Evolutionary conservation across 2,329 filamentous ascomycete species (phyloP).

Genomic region (Graphilbum fragrans): DNA sequence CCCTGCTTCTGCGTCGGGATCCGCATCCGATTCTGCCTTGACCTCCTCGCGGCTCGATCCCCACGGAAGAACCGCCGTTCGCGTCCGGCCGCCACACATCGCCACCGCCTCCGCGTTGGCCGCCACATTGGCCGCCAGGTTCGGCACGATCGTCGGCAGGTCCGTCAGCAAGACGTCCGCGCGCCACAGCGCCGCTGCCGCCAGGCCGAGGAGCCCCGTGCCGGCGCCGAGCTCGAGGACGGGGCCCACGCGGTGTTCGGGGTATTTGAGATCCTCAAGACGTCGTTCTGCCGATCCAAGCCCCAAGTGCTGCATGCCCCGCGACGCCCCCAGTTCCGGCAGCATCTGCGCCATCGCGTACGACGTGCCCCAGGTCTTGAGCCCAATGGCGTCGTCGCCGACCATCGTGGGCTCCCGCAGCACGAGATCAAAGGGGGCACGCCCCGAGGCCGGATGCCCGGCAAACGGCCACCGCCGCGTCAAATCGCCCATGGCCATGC

Average conservation of each 20-base stretch:
- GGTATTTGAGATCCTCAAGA: neutral
- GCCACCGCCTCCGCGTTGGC: constrained; percentile 48
- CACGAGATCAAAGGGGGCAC: constrained; percentile 41
- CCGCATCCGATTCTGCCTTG: constrained; percentile 15
- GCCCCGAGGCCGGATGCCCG: neutral
- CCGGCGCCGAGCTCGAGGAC: constrained; percentile 78
- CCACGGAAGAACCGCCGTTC: constrained; percentile 65
- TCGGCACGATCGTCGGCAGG: constrained; percentile 69
- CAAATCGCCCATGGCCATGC: constrained; percentile 47
- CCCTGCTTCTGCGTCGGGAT: constrained; percentile 21
- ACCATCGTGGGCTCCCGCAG: constrained; percentile 82
- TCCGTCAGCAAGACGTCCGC: constrained; percentile 66
- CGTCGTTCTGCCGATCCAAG: too few relatives aligned
- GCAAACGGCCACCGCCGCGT: constrained; percentile 40
- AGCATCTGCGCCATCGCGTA: constrained; percentile 73
- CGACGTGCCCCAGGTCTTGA: constrained; percentile 93
- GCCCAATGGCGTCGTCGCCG: constrained; percentile 65
- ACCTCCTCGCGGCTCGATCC: constrained; percentile 14
- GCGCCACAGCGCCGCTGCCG: constrained; percentile 62
- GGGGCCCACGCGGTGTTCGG: constrained; percentile 24
- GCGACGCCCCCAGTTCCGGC: constrained; percentile 8
- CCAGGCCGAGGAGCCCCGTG: constrained; percentile 80
- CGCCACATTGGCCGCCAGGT: constrained; percentile 62
- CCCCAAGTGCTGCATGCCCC: neutral
- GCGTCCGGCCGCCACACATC: constrained; percentile 40